Base-by-base conservation (phyloP, 1,284 basidiomycete genomes). In the Rhodotorula sp. region DNA sequence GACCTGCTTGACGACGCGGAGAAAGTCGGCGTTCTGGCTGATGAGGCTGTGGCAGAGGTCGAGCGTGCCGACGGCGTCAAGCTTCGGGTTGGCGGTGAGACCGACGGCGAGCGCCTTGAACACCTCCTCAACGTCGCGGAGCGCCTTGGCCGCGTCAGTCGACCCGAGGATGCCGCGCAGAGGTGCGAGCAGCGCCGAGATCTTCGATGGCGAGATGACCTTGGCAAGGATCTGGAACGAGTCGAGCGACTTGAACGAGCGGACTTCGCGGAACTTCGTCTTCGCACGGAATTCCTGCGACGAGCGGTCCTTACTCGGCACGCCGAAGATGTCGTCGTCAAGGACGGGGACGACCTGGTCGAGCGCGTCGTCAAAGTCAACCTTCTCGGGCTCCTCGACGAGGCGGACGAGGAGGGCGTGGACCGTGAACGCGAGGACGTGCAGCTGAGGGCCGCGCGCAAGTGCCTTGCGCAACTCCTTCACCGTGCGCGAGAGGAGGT, bases 301-400 rank as follows among this genome's bases (percentile, higher is more conserved):
- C 63, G 90, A 88, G 0, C 92, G 90, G 79, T 98, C 94, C 80
- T 93, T 92, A 19, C 91, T 92, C 0, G 94, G 95, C 79, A 93
- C 89, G 25, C 96, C 96, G 80, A 98, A 98, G 65, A 98, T 87
- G 68, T 98, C 96, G 79, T 98, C 96, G 1, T 91, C 88, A 3
- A 94, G 89, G 48, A 97, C 84, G 78, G 91, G 87, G 0, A 91
- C 89, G 2, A 92, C 85, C 76, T 92, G 90, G 50, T 86, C 85
- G 58, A 95, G 89, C 72, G 90, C 90, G 29, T 86, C 86, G 77
- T 97, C 94, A 1, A 97, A 85, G 55, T 85, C 86, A 64, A 69
- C 80, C 6, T 89, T 88, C 2, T 85, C 83, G 1, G 86, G 80
- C 46, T 82, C 79, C 1, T 92, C 94, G 62, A 92, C 86, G 51